These are phyloP conservation scores for Ogataea corticis DNA, from an alignment of 805 yeast species.

Conservation along the genomic window DNA sequence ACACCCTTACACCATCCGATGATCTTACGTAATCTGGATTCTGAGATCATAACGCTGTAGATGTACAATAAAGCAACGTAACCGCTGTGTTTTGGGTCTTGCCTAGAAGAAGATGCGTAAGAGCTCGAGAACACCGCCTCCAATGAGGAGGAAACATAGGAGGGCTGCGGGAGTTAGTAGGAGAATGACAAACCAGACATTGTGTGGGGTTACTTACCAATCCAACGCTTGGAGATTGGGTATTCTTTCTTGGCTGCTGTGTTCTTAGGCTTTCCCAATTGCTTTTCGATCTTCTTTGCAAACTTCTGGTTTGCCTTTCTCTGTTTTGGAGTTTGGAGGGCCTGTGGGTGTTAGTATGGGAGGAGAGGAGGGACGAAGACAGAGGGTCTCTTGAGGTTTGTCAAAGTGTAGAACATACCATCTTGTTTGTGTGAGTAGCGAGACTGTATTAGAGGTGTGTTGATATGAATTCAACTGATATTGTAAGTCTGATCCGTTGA, in stretches of 20 bases:
- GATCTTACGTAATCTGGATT: too few relatives aligned
- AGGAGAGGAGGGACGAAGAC: neutral
- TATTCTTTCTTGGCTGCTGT: constrained; percentile 39
- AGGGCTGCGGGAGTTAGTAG: constrained; percentile 24
- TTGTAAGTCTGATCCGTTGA: too few relatives aligned
- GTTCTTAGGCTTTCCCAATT: constrained; percentile 71
- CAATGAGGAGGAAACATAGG: constrained; percentile 65
- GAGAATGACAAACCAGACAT: neutral
- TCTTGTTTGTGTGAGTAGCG: too few relatives aligned
- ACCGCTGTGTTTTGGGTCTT: neutral
- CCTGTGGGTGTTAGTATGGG: constrained; percentile 36
- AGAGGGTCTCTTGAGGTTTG: too few relatives aligned
- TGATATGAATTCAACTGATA: too few relatives aligned
- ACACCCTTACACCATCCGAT: too few relatives aligned
- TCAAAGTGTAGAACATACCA: too few relatives aligned
- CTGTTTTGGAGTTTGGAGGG: constrained; percentile 82
- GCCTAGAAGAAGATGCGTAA: constrained; percentile 51
- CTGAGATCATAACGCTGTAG: neutral
- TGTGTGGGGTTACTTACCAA: constrained; percentile 42
- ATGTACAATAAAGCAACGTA: neutral
- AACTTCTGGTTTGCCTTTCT: constrained; percentile 84
- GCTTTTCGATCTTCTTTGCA: constrained; percentile 68
- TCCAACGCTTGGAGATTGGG: constrained; percentile 68
- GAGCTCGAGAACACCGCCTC: constrained; percentile 80
- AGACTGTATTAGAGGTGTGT: too few relatives aligned